Conservation (phyloP, 805 yeast genomes). For the Saccharomyces paradoxus region DNA sequence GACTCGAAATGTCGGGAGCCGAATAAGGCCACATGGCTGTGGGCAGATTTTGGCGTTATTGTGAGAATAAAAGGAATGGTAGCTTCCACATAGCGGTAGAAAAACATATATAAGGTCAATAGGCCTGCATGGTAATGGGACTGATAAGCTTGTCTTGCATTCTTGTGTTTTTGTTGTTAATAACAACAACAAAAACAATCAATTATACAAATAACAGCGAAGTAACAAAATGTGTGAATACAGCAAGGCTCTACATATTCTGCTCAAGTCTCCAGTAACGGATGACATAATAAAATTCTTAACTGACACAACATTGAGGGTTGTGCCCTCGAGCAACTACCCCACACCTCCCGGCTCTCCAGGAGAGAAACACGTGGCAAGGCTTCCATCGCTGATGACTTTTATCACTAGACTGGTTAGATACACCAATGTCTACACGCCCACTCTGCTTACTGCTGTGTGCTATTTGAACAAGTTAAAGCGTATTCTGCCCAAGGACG, state of each 20-base stretch:
- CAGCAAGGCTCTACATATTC: constrained; percentile 48
- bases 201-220: neutral
- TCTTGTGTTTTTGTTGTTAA: neutral
- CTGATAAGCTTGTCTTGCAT: neutral
- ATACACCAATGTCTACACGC: constrained; percentile 72
- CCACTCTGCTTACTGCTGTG: constrained; percentile 65
- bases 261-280: constrained; percentile 59
- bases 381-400: constrained; percentile 59
- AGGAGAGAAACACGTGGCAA: constrained; percentile 6
- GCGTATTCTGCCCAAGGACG: constrained; percentile 55
- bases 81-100: neutral
- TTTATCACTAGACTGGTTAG: constrained; percentile 65
- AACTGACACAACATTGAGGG: constrained; percentile 58
- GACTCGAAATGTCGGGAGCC: neutral
- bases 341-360: constrained; percentile 33
- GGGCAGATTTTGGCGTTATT: neutral
- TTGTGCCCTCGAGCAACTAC: constrained; percentile 42
- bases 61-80: neutral
- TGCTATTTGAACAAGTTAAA: constrained; percentile 59
- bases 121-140: neutral
- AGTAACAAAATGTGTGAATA: constrained; percentile 21
- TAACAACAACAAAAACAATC: neutral
- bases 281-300: constrained; percentile 67
- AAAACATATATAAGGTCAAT: neutral
- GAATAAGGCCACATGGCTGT: neutral